Conservation (phyloP, 805 yeast species). For the Schizosaccharomyces osmophilus region DNA sequence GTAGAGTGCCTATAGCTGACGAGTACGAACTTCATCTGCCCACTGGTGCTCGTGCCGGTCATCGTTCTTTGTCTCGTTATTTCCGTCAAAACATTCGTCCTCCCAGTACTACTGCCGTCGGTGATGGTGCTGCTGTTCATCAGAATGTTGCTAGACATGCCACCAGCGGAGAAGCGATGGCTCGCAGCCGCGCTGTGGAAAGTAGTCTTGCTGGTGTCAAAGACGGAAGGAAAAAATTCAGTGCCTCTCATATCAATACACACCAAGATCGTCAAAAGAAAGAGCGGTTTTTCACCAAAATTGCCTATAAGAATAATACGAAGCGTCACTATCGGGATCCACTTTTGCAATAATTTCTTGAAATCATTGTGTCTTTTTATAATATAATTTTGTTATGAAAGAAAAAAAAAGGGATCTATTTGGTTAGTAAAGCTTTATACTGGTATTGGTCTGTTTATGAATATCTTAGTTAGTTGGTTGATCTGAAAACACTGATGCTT, state of each 20-base stretch:
- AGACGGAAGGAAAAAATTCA: neutral
- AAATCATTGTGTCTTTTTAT: neutral
- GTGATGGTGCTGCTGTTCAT: conserved; percentile 10
- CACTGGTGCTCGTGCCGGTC: conserved; percentile 51
- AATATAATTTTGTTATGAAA: neutral
- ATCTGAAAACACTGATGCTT: too few species aligned
- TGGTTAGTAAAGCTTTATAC: too few species aligned
- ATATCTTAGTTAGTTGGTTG: too few species aligned
- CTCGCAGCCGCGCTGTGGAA: conserved; percentile 13
- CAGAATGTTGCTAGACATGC: conserved; percentile 1
- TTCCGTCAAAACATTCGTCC: conserved; percentile 38
- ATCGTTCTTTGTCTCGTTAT: conserved; percentile 47
- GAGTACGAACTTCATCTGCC: conserved; percentile 53
- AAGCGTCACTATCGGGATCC: conserved; percentile 72
- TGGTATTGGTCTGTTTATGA: too few species aligned
- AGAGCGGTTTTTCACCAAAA: conserved; percentile 23
- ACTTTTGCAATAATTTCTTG: conserved; percentile 20
- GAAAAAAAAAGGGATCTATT: too few species aligned
- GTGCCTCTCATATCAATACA: neutral
- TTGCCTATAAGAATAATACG: conserved; percentile 40
- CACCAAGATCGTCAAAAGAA: conserved; percentile 30
- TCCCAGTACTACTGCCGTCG: conserved; percentile 7
- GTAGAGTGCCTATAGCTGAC: conserved; percentile 17
- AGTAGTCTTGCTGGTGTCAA: neutral
- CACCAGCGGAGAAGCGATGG: conserved; percentile 1